Base-by-base conservation (phyloP, 2,329 filamentous ascomycete genomes). In the Colletotrichum tofieldiae region DNA sequence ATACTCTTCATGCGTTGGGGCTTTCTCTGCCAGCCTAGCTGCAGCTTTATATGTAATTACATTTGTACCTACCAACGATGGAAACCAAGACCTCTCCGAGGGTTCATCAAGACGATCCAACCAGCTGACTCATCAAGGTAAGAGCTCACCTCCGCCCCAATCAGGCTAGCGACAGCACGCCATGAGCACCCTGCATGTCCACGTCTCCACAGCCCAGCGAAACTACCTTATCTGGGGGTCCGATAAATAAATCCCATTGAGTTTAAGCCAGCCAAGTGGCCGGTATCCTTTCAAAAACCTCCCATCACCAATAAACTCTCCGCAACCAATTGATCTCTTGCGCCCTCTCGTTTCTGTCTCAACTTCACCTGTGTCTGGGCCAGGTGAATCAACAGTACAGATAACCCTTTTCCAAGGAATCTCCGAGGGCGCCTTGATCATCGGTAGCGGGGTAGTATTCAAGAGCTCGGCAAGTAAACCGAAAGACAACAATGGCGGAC, bases 401-500 rank as follows among this genome's bases (percentile, higher is more conserved):
- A 5, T 5, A 32, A 29, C 23, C n/a, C 26, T 32, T 29, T 23
- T 23, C 60, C 18, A 39, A 55, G 12, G 23, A 41, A 64, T 37
- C 3, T 32, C n/a, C 35, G 26, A 32, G 60, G n/a, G 35, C 60
- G 45, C 16, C 16, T 39, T 20, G 23, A 29, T 62, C 61, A 65
- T 52, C 51, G 56, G 70, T 49, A 37, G 70, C 54, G 66, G 70
- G 65, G 66, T 69, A 68, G n/a, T 32, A 39, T 35, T 43, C 37
- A 23, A 52, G 32, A 55, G 49, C 60, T 64, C 47, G 61, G 49
- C 37, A 64, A 55, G 39, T 49, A 47, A 45, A 58, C 63, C 51
- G 39, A 65, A 14, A 37, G 20, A 47, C n/a, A 47, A 62, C 32
- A 54, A 72, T 72, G 70, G 70, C 70, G 54, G 66, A 72, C 66